Percentiles rank a stretch among this genome's conserved stretches.
Conservation (phyloP, 768 basidiomycete species). For the Tulasnella sp. region DNA sequence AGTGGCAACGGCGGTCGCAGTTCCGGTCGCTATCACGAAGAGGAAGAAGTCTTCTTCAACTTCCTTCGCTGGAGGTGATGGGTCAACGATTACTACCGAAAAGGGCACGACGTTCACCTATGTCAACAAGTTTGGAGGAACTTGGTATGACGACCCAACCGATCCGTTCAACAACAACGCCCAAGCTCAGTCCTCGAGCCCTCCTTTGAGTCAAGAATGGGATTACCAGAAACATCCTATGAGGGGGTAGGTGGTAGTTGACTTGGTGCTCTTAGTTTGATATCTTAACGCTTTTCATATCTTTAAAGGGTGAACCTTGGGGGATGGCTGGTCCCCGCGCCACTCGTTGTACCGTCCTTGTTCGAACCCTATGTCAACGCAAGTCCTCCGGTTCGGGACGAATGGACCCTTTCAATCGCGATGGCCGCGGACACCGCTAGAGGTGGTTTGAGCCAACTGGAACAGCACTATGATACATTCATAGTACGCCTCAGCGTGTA, state of each 20-base stretch:
- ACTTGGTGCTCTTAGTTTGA: not conserved
- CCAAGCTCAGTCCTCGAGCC: constrained; percentile 77
- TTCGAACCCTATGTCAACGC: constrained; percentile 66
- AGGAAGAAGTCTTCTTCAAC: constrained; percentile 47
- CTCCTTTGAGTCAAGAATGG: constrained; percentile 84
- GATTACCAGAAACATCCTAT: constrained; percentile 72
- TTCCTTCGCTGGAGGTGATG: constrained; percentile 64
- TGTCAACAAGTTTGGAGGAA: constrained; percentile 78
- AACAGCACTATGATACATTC: constrained; percentile 91
- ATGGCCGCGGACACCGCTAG: constrained; percentile 69
- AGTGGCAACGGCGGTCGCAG: constrained; percentile 60
- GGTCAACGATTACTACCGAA: constrained; percentile 71
- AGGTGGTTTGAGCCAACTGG: constrained; percentile 59
- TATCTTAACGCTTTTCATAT: not conserved
- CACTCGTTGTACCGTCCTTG: constrained; percentile 64
- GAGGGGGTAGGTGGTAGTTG: constrained; percentile 59
- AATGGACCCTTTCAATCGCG: constrained; percentile 76
- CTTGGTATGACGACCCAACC: constrained; percentile 82
- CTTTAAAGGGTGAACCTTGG: constrained; percentile 83
- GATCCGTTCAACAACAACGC: constrained; percentile 88
- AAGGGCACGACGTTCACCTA: constrained; percentile 87
- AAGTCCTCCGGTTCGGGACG: constrained; percentile 62
- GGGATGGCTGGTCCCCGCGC: constrained; percentile 73
- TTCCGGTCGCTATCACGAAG: constrained; percentile 69
- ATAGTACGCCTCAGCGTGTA: constrained; percentile 58